Evolutionary conservation across 169 alveolate genomes (phyloP).

Genomic region (Besnoitia besnoiti): DNA sequence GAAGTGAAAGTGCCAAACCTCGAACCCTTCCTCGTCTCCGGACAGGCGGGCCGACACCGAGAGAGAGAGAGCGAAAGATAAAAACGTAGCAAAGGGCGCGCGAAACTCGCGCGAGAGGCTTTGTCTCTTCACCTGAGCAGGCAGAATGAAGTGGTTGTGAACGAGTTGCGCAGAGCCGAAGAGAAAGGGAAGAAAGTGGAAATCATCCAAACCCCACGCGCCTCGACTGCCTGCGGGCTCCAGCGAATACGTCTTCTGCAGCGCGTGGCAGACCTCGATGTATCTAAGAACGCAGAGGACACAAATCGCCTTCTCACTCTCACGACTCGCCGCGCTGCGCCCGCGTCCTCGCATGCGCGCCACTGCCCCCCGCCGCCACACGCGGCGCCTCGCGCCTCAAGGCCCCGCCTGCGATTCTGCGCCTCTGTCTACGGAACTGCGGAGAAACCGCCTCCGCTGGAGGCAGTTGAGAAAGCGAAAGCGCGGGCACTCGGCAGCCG

Average conservation of each 20-base stretch:
- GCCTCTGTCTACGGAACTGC: too few species aligned
- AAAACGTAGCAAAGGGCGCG: neutral
- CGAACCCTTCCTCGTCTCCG: too few species aligned
- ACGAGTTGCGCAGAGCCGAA: conserved; percentile 73
- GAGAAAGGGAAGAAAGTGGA: conserved; percentile 81
- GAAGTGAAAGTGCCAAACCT: neutral
- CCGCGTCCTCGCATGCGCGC: too few species aligned
- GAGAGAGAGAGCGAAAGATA: neutral
- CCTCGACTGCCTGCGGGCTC: conserved; percentile 99
- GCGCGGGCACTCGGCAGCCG: too few species aligned
- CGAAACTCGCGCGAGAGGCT: too few species aligned
- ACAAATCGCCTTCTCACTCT: neutral
- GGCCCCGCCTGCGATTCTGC: too few species aligned
- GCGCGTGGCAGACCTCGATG: conserved; percentile 91
- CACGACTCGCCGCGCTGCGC: too few species aligned
- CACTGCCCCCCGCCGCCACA: neutral
- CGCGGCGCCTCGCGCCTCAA: too few species aligned
- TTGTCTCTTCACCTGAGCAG: conserved; percentile 46
- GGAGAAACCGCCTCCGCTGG: too few species aligned
- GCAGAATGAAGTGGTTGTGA: conserved; percentile 42
- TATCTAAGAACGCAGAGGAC: conserved; percentile 80
- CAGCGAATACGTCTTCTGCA: conserved; percentile 92
- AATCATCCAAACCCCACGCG: conserved; percentile 99
- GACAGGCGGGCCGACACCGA: neutral
- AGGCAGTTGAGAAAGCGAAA: too few species aligned